These are phyloP conservation scores for Medicago arabica DNA, from an alignment of 306 rosid species.

Conservation along the genomic window DNA sequence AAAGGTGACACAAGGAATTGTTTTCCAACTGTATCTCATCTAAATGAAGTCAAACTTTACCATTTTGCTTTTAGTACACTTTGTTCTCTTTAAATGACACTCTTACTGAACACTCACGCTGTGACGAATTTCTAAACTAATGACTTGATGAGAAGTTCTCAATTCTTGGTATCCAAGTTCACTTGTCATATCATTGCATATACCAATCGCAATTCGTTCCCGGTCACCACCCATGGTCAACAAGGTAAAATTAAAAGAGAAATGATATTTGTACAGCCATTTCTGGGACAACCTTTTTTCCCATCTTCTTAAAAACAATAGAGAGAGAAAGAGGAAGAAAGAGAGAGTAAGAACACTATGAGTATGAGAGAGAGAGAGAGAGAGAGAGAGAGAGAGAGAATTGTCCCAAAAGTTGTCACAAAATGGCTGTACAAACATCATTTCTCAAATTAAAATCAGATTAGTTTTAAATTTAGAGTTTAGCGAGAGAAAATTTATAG, in stretches of 20 bases:
- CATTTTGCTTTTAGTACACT: slow-evolving; percentile 31
- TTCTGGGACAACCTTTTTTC: no score
- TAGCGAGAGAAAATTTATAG: slow-evolving; percentile 8
- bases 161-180: slow-evolving; percentile 1
- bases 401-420: no score
- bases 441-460: background rate
- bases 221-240: background rate
- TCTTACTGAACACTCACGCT: slow-evolving; percentile 9
- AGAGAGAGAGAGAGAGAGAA: no score
- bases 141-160: slow-evolving; percentile 34
- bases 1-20: slow-evolving; percentile 33
- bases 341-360: no score
- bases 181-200: slow-evolving; percentile 25
- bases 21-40: slow-evolving; percentile 23
- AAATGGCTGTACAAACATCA: no score
- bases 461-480: slow-evolving; percentile 4
- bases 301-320: no score
- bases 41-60: slow-evolving; percentile 15
- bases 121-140: slow-evolving; percentile 23
- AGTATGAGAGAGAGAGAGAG: no score
- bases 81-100: background rate
- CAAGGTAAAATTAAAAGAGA: background rate
- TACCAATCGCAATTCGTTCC: slow-evolving; percentile 1
- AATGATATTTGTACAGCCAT: no score
- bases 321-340: no score